Evolutionary conservation across 1,139 yeast genomes (phyloP), one percentile per base, ranked within the genome.

Genomic region (Lodderomyces oxycetoniae): DNA sequence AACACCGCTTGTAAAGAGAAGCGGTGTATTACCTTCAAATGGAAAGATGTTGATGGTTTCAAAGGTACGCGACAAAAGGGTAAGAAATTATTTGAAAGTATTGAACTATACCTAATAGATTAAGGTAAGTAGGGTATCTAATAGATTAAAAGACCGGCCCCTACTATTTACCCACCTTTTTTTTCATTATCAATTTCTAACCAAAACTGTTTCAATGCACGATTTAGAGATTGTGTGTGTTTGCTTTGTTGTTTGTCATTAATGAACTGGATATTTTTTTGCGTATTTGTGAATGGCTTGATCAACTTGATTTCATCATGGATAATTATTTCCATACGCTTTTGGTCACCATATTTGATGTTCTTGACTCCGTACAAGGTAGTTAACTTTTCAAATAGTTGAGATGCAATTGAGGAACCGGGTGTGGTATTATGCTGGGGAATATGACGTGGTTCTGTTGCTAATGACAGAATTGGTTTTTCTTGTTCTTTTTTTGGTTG

Each of bases 21-120:
- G 21, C 22, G n/a, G 8, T 8, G 5, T 12, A 28, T 28, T 17
- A 13, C 5, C 4, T 34, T 48, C 16, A 16, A 22, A 2, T 82
- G 89, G 93, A 62, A 63, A 3, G 70, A 76, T 2, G 57, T 82
- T 41, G 95, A 87, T 50, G 95, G 95, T 1, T 68, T 67, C 45
- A 70, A 69, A 41, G 95, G 95, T 1, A 66, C 79, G 0, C 47
- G 52, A 11, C 63, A 63, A 32, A 68, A 69, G 34, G 93, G 94
- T 0, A 39, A 60, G 4, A 62, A 62, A 38, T 45, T 72, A 9
- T 81, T 84, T 49, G 79, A 76, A 22, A 42, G 57, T 26, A 40
- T 79, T 13, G 68, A 64, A 36, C 47, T 74, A 10, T 45, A 47
- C 33, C 71, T 28, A 19, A n/a, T 9, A 3, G 19, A 12, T 17